phyloP scores from a whole-genome alignment of 2,329 filamentous ascomycete species.

The Pseudocercospora crystallina region DNA sequence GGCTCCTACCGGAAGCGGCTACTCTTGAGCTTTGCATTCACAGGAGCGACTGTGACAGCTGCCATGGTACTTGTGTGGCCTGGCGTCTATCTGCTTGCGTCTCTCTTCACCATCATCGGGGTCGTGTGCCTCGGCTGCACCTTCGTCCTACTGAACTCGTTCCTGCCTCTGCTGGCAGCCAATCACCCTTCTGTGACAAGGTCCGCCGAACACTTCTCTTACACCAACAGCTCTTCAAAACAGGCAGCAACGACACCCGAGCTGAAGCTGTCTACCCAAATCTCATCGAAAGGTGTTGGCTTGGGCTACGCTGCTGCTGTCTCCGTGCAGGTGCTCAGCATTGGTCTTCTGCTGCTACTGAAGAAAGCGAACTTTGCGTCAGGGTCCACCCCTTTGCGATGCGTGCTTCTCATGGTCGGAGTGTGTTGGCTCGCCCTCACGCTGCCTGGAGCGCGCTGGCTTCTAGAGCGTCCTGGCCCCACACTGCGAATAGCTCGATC shows the following conservation, averaged over 20 bases:
- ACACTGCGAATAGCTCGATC: slow-evolving; percentile 56
- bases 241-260: slow-evolving; percentile 53
- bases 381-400: slow-evolving; percentile 70
- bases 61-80: slow-evolving; percentile 75
- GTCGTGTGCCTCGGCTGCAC: slow-evolving; percentile 93
- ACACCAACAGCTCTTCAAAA: slow-evolving; percentile 1
- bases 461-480: slow-evolving; percentile 66
- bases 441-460: slow-evolving; percentile 78
- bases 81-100: slow-evolving; percentile 73
- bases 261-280: slow-evolving; percentile 75
- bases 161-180: slow-evolving; percentile 80
- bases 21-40: slow-evolving; percentile 74
- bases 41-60: slow-evolving; percentile 76
- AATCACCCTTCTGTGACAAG: slow-evolving; percentile 62
- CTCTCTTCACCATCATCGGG: slow-evolving; percentile 76
- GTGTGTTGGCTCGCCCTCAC: slow-evolving; percentile 88
- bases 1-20: slow-evolving; percentile 84
- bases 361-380: slow-evolving; percentile 63
- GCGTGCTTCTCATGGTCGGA: slow-evolving; percentile 80
- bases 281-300: slow-evolving; percentile 85
- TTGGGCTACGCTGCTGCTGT: slow-evolving; percentile 85
- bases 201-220: not conserved
- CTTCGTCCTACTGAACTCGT: slow-evolving; percentile 92
- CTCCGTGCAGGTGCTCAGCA: slow-evolving; percentile 74
- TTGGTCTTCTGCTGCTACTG: slow-evolving; percentile 66